Base-by-base conservation (phyloP, 2,329 filamentous ascomycete species). In the Penicillium sclerotiorum region DNA sequence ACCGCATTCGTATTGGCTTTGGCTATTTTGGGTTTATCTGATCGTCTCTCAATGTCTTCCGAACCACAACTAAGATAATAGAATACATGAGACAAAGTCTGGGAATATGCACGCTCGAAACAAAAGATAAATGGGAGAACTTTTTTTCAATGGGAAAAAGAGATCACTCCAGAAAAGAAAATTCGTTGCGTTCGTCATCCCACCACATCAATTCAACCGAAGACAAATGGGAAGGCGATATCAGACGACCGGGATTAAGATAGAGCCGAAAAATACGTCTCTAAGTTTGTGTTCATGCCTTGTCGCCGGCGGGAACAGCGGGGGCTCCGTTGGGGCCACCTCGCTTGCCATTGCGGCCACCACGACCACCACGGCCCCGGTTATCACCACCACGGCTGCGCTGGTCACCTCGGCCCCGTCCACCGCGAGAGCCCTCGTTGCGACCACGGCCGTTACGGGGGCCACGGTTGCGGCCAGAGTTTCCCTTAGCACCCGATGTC, bases 401-500 rank as follows among this genome's bases (percentile, higher is more conserved):
- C n/a, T n/a, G 64, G 13, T 67, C 66, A 27, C 64, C 61, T 17
- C 69, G 66, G 13, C 70, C 70, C 52, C 70, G 69, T 17, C 66
- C 62, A 28, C 67, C 25, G 15, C 40, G 27, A 12, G 40, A 30
- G 18, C 40, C 41, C 2, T 44, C 41, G 8, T 20, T 20, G 22
- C 41, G 44, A 33, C 61, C 50, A 66, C 62, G 41, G 68, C 67
- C 44, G 41, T 43, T 40, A 8, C 33, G 39, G 44, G 70, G 43
- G 44, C 71, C 63, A 20, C 68, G 65, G 20, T 69, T 67, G 45
- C 65, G 66, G 45, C 68, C 70, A 47, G 61, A 56, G 53, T 71
- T 66, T 33, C 55, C 55, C 67, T 71, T 69, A 47, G 68, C 70
- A 52, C 82, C 84, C 23, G 78, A 77, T 62, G 80, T 79, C 15